Conservation (phyloP, 2,329 filamentous ascomycete genomes). For the Claviceps monticola region DNA sequence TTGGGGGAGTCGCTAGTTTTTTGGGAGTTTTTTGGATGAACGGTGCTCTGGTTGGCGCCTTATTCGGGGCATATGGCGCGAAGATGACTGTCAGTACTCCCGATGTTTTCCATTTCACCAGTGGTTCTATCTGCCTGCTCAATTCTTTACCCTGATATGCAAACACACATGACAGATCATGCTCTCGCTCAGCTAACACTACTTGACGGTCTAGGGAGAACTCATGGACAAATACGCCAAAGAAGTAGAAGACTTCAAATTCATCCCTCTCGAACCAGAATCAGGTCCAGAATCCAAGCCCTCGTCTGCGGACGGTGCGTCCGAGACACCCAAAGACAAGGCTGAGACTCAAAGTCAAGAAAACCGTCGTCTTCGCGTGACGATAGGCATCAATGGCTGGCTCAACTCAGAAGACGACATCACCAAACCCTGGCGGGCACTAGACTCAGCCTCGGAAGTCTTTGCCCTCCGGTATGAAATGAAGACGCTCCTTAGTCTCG, state of each 20-base stretch:
- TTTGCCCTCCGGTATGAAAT: constrained; percentile 81
- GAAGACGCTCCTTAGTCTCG: constrained; percentile 60
- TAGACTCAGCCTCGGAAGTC: constrained; percentile 54
- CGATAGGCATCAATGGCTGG: constrained; percentile 82
- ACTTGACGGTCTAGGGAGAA: constrained; percentile 36
- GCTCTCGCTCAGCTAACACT: neutral
- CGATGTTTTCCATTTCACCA: neutral
- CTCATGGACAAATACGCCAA: constrained; percentile 82
- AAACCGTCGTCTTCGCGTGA: constrained; percentile 52
- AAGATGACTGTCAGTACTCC: constrained; percentile 41
- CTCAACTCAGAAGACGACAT: constrained; percentile 62
- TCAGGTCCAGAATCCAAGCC: constrained; percentile 16
- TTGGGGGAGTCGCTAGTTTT: constrained; percentile 77
- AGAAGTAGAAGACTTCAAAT: constrained; percentile 70
- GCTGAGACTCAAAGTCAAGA: constrained; percentile 13
- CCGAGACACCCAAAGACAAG: neutral
- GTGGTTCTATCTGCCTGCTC: neutral
- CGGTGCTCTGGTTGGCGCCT: constrained; percentile 66
- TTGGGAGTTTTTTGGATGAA: constrained; percentile 78
- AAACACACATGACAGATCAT: neutral
- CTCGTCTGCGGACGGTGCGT: neutral
- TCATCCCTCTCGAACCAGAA: constrained; percentile 54
- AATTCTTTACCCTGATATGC: too few species aligned
- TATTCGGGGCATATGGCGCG: constrained; percentile 84
- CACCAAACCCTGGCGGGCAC: constrained; percentile 62